Evolutionary conservation across 129 eudicot species (phyloP).

Genomic region (Tagetes erecta): DNA sequence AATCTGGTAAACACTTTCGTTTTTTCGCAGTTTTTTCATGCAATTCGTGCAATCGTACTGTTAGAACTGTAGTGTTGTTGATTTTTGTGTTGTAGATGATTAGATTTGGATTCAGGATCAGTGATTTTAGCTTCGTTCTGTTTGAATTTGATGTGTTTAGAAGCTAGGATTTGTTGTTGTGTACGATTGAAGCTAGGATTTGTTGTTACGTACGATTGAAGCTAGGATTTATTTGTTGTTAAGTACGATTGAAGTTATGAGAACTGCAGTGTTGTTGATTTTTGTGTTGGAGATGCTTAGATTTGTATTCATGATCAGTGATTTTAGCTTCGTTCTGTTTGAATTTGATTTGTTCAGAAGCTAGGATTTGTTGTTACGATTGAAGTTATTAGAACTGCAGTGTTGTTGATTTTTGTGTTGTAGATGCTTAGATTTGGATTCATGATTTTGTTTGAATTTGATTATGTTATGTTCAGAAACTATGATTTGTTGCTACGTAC

Average conservation of each 20-base stretch:
- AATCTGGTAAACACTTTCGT: constrained; percentile 48
- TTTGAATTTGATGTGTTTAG: not conserved
- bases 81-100: constrained; percentile 6
- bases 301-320: no score
- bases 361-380: no score
- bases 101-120: constrained; percentile 10
- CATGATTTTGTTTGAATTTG: constrained; percentile 3
- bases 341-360: no score
- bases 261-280: no score
- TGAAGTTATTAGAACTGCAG: not conserved
- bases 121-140: not conserved
- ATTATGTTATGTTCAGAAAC: not conserved
- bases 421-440: constrained; percentile 19
- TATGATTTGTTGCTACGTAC: not conserved
- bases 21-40: not conserved
- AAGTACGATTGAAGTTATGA: not conserved
- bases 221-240: not conserved
- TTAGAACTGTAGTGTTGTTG: constrained; percentile 7
- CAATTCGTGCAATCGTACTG: not conserved
- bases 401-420: constrained; percentile 25
- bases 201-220: not conserved
- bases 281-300: no score
- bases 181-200: not conserved
- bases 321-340: no score
- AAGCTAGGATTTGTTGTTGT: not conserved